A percentile compares a stretch with the other conserved stretches of the same genome.
Evolutionary conservation across 2,329 filamentous ascomycete genomes (phyloP).

Genomic region (Colletotrichum tropicale): DNA sequence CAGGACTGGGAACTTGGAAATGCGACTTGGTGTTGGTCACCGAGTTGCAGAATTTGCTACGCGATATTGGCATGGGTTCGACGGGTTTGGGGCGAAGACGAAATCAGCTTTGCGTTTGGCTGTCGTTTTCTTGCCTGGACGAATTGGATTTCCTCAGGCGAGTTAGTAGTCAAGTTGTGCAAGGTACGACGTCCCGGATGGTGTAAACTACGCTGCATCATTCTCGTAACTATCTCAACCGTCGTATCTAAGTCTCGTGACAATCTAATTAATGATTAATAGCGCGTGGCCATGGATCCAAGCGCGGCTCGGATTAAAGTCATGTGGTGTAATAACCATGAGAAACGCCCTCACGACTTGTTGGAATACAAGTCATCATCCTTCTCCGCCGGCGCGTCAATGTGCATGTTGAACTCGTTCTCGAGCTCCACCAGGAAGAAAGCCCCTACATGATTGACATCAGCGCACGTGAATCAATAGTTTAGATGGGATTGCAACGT

Average conservation of each 20-base stretch:
- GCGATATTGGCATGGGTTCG: not conserved
- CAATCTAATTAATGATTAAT: not conserved
- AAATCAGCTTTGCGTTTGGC: not conserved
- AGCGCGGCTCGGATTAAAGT: not conserved
- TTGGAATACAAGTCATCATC: conserved; percentile 21
- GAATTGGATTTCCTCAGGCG: not conserved
- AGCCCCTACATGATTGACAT: not conserved
- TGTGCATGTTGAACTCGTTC: conserved; percentile 40
- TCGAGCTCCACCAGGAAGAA: conserved; percentile 31
- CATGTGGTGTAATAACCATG: not conserved
- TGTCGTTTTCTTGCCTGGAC: not conserved
- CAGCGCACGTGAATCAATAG: accelerated
- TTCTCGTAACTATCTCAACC: not conserved
- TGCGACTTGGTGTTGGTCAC: not conserved
- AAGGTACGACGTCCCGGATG: not conserved
- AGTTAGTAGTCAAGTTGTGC: not conserved
- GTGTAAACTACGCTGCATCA: not conserved
- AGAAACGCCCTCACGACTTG: not conserved
- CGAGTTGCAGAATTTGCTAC: not conserved
- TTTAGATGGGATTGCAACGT: not conserved
- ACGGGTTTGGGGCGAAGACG: not conserved
- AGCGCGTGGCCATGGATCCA: not conserved
- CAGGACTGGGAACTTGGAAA: not conserved
- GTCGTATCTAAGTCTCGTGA: not conserved
- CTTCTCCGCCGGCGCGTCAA: conserved; percentile 40